phyloP scores from a whole-genome alignment of 441 rosid genomes.

The Populus hybrid region DNA sequence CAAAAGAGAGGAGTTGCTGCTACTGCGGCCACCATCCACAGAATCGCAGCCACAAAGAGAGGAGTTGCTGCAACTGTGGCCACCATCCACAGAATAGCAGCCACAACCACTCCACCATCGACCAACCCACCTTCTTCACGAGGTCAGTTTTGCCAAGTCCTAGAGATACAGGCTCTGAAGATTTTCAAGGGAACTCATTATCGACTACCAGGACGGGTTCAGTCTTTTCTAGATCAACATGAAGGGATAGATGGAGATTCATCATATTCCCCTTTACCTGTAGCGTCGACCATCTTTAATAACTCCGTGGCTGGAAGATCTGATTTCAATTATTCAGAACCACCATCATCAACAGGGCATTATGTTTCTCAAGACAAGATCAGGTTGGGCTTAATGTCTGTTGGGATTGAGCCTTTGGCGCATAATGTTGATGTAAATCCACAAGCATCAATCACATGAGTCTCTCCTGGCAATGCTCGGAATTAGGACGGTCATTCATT shows the following conservation, averaged over 20 bases:
- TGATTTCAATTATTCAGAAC: slow-evolving; percentile 34
- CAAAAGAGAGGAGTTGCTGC: too few relatives aligned
- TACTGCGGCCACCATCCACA: too few relatives aligned
- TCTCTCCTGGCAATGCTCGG: slow-evolving; percentile 23
- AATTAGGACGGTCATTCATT: slow-evolving; percentile 22
- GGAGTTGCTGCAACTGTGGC: too few relatives aligned
- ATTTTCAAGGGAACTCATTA: slow-evolving; percentile 79
- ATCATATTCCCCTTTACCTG: slow-evolving; percentile 78
- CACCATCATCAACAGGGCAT: slow-evolving; percentile 31
- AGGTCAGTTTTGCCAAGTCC: slow-evolving; percentile 89
- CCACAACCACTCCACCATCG: too few relatives aligned
- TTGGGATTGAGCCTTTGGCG: slow-evolving; percentile 29
- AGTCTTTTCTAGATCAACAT: slow-evolving; percentile 68
- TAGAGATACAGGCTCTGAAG: slow-evolving; percentile 70
- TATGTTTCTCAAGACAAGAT: slow-evolving; percentile 34
- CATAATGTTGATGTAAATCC: slow-evolving; percentile 33
- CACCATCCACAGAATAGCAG: too few relatives aligned
- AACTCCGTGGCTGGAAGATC: slow-evolving; percentile 44
- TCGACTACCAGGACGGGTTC: slow-evolving; percentile 61
- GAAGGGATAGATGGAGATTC: slow-evolving; percentile 50
- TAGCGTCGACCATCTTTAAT: slow-evolving; percentile 52
- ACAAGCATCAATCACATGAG: slow-evolving; percentile 22
- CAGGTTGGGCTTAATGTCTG: slow-evolving; percentile 30
- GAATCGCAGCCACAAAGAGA: too few relatives aligned
- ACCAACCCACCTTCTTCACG: too few relatives aligned